These are phyloP conservation scores for Adansonia madagascariensis DNA, from an alignment of 441 rosid species.

Conservation along the genomic window DNA sequence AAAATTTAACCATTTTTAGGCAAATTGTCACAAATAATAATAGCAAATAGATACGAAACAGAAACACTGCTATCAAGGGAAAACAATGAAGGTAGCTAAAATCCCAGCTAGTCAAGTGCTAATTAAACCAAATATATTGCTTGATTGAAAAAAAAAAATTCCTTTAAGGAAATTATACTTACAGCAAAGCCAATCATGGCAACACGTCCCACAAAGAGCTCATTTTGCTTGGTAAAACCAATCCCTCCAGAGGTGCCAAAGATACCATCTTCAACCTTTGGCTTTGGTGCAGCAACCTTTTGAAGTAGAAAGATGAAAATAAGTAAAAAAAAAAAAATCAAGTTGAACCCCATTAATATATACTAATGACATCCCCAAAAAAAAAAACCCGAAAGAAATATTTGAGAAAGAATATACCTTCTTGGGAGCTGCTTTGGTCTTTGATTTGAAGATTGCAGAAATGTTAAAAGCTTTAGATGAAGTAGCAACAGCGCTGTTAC, in stretches of 20 bases:
- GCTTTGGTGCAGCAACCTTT: constrained; percentile 51
- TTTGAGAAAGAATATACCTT: constrained; percentile 42
- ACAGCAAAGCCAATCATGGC: constrained; percentile 98
- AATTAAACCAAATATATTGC: no score
- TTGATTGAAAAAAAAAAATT: no score
- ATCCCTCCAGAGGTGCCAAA: constrained; percentile 94
- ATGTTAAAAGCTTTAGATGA: constrained; percentile 38
- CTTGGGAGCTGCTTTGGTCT: constrained; percentile 75
- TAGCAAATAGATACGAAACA: not conserved
- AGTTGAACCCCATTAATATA: not conserved
- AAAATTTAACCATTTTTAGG: not conserved
- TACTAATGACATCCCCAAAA: not conserved
- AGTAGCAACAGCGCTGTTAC: constrained; percentile 15
- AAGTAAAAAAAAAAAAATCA: not conserved
- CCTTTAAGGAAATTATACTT: constrained; percentile 31
- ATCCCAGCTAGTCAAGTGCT: not conserved
- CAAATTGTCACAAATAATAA: not conserved
- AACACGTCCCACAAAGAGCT: constrained; percentile 93
- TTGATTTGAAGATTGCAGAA: constrained; percentile 76
- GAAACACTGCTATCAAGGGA: not conserved
- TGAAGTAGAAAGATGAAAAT: not conserved
- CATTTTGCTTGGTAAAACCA: constrained; percentile 89
- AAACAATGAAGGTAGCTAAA: no score
- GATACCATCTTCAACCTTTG: constrained; percentile 72
- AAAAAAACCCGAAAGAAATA: not conserved